A percentile compares a stretch with the other conserved stretches of the same genome.
Evolutionary conservation across 106 monocot species (phyloP).

Genomic region (Dioscorea alata): DNA sequence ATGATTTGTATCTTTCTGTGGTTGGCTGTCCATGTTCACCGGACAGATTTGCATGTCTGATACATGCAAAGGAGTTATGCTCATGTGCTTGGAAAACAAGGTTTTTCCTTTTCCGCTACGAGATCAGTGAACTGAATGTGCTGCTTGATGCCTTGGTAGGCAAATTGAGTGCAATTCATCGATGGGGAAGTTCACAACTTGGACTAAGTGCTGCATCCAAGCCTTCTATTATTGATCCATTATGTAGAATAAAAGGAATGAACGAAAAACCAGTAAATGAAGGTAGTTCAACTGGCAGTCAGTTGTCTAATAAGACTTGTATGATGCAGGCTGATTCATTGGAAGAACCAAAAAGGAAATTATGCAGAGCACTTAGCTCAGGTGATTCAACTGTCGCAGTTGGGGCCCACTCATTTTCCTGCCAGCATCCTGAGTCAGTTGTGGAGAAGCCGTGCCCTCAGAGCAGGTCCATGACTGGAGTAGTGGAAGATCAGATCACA

Average conservation of each 20-base stretch:
- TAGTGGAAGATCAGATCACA: constrained; percentile 1
- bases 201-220: constrained; percentile 35
- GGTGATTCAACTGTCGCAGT: constrained; percentile 1
- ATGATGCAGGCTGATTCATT: constrained; percentile 7
- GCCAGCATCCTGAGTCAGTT: constrained; percentile 3
- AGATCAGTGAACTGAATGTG: constrained; percentile 59
- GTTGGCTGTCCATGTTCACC: constrained; percentile 59
- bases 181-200: constrained; percentile 68
- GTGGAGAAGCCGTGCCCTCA: constrained; percentile 1
- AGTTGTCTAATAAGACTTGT: constrained; percentile 15
- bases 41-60: constrained; percentile 71
- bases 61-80: constrained; percentile 77
- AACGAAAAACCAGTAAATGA: constrained; percentile 4
- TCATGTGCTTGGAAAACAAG: constrained; percentile 51
- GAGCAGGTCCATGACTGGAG: not conserved
- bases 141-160: constrained; percentile 77
- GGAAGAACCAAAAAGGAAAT: constrained; percentile 2
- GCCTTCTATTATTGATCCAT: constrained; percentile 8
- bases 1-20: constrained; percentile 87
- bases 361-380: constrained; percentile 1
- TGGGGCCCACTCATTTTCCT: not conserved
- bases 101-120: constrained; percentile 70
- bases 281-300: constrained; percentile 2
- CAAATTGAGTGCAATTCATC: constrained; percentile 71
- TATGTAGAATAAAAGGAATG: constrained; percentile 11